Conservation (phyloP, 192 early-diverging fungal genomes). For the Coemansia sp. region DNA sequence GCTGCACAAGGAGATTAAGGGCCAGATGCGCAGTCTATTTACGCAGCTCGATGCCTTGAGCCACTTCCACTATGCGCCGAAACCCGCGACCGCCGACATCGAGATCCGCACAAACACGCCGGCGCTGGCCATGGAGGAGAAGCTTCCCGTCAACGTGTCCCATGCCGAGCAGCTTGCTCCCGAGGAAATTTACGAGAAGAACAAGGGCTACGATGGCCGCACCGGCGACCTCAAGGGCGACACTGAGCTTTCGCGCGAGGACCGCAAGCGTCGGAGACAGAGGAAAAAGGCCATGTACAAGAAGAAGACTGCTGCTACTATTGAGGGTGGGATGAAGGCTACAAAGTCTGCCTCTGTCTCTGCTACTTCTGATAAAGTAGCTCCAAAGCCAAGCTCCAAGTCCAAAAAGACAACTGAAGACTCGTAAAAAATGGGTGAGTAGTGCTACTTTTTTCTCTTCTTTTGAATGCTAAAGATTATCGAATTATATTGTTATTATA, state of each 20-base stretch:
- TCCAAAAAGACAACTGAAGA: too few species aligned
- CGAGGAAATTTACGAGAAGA: slow-evolving; percentile 87
- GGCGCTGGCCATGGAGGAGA: slow-evolving; percentile 93
- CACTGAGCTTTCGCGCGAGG: slow-evolving; percentile 74
- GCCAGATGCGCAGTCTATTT: slow-evolving; percentile 77
- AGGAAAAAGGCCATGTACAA: slow-evolving; percentile 69
- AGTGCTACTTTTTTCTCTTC: too few species aligned
- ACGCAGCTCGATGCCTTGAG: slow-evolving; percentile 87
- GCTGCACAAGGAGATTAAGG: slow-evolving; percentile 80
- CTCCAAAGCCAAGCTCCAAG: too few species aligned
- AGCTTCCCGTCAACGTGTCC: slow-evolving; percentile 84
- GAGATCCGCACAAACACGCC: slow-evolving; percentile 76
- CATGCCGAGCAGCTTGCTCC: slow-evolving; percentile 83
- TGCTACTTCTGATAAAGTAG: too few species aligned
- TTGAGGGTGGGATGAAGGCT: slow-evolving; percentile 7
- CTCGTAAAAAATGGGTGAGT: too few species aligned
- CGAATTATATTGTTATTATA: too few species aligned
- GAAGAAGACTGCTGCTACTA: slow-evolving; percentile 50
- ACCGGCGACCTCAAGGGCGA: slow-evolving; percentile 70
- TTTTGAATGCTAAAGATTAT: too few species aligned
- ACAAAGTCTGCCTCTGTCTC: too few species aligned
- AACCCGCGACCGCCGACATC: slow-evolving; percentile 76
- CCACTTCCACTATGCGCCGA: slow-evolving; percentile 93
- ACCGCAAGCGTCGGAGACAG: slow-evolving; percentile 71
- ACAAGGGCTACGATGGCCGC: slow-evolving; percentile 48